These are phyloP conservation scores for Coemansia sp. DNA, from an alignment of 192 early-diverging fungal species.

Conservation along the genomic window DNA sequence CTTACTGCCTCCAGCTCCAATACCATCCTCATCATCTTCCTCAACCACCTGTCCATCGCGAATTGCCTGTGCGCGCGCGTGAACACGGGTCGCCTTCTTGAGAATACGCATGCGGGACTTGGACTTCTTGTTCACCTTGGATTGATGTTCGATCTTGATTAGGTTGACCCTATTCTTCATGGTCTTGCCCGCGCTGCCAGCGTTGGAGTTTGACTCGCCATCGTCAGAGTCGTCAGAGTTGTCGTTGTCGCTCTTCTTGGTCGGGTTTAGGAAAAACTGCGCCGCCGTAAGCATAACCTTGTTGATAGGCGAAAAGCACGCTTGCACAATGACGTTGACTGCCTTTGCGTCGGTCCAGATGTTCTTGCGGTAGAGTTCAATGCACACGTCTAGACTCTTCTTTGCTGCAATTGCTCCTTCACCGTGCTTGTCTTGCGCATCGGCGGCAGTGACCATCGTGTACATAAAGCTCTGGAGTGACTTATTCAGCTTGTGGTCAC, in stretches of 20 bases:
- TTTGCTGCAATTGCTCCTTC: conserved; percentile 89
- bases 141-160: conserved; percentile 69
- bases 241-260: conserved; percentile 56
- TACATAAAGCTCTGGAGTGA: conserved; percentile 97
- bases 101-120: conserved; percentile 70
- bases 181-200: conserved; percentile 5
- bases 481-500: conserved; percentile 98
- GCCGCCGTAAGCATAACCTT: conserved; percentile 92
- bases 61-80: conserved; percentile 47
- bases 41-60: conserved; percentile 51
- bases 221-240: conserved; percentile 49
- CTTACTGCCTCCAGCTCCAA: conserved; percentile 33
- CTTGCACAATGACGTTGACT: conserved; percentile 96
- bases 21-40: conserved; percentile 18
- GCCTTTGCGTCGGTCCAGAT: conserved; percentile 99
- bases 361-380: conserved; percentile 94
- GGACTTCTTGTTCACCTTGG: conserved; percentile 82
- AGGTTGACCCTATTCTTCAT: conserved; percentile 59
- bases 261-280: conserved; percentile 88
- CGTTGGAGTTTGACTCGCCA: conserved; percentile 59
- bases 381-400: conserved; percentile 94
- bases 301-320: conserved; percentile 86
- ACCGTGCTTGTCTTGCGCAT: conserved; percentile 59
- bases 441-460: conserved; percentile 79
- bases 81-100: conserved; percentile 63